Evolutionary conservation across 2,329 filamentous ascomycete species (phyloP).

Genomic region (Aspergillus latus): DNA sequence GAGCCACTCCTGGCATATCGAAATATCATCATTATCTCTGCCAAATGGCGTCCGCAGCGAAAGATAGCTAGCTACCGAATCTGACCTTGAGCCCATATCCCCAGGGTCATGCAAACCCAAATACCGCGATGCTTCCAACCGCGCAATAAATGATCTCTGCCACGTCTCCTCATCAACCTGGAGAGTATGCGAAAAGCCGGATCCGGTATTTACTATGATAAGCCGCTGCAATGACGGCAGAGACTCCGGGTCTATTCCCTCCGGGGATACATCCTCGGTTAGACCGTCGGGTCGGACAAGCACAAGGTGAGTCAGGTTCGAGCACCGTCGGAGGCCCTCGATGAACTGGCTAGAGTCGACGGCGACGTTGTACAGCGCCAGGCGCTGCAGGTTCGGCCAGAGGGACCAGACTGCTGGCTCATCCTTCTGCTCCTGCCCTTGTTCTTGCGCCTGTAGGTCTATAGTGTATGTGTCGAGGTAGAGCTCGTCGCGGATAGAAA

Average conservation of each 20-base stretch:
- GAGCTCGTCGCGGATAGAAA: slow-evolving; percentile 16
- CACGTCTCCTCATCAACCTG: slow-evolving; percentile 8
- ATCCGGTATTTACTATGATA: slow-evolving; percentile 11
- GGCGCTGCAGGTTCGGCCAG: slow-evolving; percentile 16
- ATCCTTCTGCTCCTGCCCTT: neutral
- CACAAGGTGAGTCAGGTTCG: slow-evolving; percentile 15
- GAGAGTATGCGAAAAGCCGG: slow-evolving; percentile 6
- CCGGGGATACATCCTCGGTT: neutral
- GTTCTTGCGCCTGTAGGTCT: neutral
- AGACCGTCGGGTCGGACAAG: slow-evolving; percentile 16
- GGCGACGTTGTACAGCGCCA: slow-evolving; percentile 17
- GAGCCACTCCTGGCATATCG: slow-evolving; percentile 15
- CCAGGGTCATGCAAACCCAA: neutral
- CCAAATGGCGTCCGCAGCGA: slow-evolving; percentile 10
- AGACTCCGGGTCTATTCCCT: slow-evolving; percentile 8
- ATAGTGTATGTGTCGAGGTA: slow-evolving; percentile 8
- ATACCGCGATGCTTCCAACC: neutral
- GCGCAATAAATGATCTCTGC: slow-evolving; percentile 9
- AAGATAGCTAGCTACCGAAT: slow-evolving; percentile 11
- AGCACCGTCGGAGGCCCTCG: slow-evolving; percentile 9
- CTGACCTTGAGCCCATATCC: slow-evolving; percentile 2
- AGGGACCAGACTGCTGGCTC: slow-evolving; percentile 16
- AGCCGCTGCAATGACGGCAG: slow-evolving; percentile 15
- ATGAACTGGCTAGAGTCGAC: slow-evolving; percentile 12
- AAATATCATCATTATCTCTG: slow-evolving; percentile 14